Conservation (phyloP, 2,329 filamentous ascomycete genomes). For the Daldinia eschscholtzii region DNA sequence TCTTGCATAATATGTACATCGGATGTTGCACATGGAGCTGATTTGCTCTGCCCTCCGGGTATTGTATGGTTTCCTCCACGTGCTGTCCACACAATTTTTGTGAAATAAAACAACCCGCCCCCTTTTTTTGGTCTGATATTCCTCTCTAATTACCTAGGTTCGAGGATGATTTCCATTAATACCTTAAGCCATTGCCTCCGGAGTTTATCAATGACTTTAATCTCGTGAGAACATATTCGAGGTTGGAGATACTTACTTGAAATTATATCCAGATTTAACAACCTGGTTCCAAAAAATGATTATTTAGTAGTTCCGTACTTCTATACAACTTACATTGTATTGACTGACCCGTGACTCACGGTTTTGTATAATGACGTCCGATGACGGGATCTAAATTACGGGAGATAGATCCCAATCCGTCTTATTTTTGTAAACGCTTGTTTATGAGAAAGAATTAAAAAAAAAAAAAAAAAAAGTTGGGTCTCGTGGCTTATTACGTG, state of each 20-base stretch:
- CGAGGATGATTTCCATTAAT: neutral
- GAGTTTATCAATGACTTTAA: no score
- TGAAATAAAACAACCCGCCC: neutral
- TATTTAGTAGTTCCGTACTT: neutral
- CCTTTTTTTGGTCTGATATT: neutral
- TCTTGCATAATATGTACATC: slow-evolving; percentile 47
- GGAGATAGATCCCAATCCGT: slow-evolving; percentile 11
- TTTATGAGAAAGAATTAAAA: slow-evolving; percentile 15
- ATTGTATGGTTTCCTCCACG: slow-evolving; percentile 5
- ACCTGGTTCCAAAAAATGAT: no score
- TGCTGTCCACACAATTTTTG: slow-evolving; percentile 1
- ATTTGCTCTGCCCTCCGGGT: slow-evolving; percentile 21
- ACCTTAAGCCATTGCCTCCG: neutral
- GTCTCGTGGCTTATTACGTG: slow-evolving; percentile 29
- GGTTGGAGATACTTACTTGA: no score
- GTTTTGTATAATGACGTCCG: slow-evolving; percentile 28
- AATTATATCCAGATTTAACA: no score
- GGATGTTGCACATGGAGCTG: slow-evolving; percentile 43
- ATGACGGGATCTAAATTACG: slow-evolving; percentile 38
- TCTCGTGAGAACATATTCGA: no score
- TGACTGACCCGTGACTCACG: slow-evolving; percentile 32
- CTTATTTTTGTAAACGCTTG: neutral
- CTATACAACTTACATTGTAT: neutral
- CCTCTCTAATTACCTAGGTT: neutral
- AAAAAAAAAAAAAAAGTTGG: slow-evolving; percentile 33